Evolutionary conservation across 2,329 filamentous ascomycete species (phyloP).

Genomic region (Penicillium sp.): DNA sequence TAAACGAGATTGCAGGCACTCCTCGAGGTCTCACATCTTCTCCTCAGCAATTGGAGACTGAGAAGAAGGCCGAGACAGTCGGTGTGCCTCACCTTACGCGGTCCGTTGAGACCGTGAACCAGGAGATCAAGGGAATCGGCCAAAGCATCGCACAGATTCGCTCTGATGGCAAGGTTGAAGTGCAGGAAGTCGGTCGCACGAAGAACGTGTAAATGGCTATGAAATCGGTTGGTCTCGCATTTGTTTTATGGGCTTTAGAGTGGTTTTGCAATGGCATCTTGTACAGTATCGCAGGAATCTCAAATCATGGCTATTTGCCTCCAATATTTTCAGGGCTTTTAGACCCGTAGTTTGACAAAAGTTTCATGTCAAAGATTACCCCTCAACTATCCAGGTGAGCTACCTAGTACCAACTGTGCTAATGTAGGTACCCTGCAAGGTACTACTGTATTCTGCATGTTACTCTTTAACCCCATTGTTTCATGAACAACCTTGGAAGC

Average conservation of each 20-base stretch:
- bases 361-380: too few species aligned
- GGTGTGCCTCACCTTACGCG: slow-evolving; percentile 27
- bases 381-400: too few species aligned
- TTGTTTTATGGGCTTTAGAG: slow-evolving; percentile 17
- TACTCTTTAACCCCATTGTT: too few species aligned
- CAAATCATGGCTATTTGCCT: slow-evolving; percentile 7
- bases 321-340: neutral
- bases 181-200: slow-evolving; percentile 46
- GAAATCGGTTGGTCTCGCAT: slow-evolving; percentile 1
- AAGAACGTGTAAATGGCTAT: slow-evolving; percentile 6
- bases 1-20: slow-evolving; percentile 86
- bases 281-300: slow-evolving; percentile 25
- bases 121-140: slow-evolving; percentile 32
- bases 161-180: slow-evolving; percentile 65
- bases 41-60: slow-evolving; percentile 8
- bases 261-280: slow-evolving; percentile 21
- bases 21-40: slow-evolving; percentile 59
- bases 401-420: too few species aligned
- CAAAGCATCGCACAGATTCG: slow-evolving; percentile 55
- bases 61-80: slow-evolving; percentile 24
- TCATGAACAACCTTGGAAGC: too few species aligned
- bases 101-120: slow-evolving; percentile 29
- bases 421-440: too few species aligned
- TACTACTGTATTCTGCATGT: too few species aligned
- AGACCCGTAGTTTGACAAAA: neutral